Evolutionary conservation across 2,329 filamentous ascomycete genomes (phyloP).

Genomic region (Hypoxylon sp.): DNA sequence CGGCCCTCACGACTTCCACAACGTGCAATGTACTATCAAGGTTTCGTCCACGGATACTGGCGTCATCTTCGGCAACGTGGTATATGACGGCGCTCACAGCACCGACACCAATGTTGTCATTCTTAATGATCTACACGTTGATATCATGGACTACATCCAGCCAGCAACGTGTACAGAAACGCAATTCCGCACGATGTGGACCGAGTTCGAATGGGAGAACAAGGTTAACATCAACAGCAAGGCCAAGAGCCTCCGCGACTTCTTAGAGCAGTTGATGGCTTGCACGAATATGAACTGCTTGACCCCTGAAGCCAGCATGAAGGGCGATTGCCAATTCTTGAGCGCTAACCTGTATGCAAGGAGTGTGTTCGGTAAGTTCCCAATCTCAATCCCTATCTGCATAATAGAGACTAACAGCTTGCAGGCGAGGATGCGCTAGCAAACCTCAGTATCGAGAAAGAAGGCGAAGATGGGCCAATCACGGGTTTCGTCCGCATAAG

Average conservation of each 20-base stretch:
- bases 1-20: conserved; percentile 95
- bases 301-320: conserved; percentile 94
- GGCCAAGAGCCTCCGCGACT: conserved; percentile 90
- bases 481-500: conserved; percentile 98
- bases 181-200: conserved; percentile 99
- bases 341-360: conserved; percentile 97
- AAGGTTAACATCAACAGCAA: conserved; percentile 99
- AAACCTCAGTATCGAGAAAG: conserved; percentile 97
- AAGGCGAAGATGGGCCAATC: conserved; percentile 93
- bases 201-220: conserved; percentile 99
- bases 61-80: conserved; percentile 98
- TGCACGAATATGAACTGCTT: conserved; percentile 99
- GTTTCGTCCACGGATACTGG: conserved; percentile 98
- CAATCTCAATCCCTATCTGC: not conserved
- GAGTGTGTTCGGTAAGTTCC: conserved; percentile 93
- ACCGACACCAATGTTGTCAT: conserved; percentile 98
- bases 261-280: conserved; percentile 94
- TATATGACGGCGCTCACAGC: conserved; percentile 93
- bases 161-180: conserved; percentile 97
- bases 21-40: conserved; percentile 98
- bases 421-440: conserved; percentile 97
- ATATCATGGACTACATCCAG: conserved; percentile 99
- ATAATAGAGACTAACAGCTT: conserved; percentile 38
- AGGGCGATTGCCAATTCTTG: conserved; percentile 97
- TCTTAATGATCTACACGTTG: conserved; percentile 96